Evolutionary conservation across 768 basidiomycete species (phyloP), one percentile per base, ranked within the genome.

Genomic region (Rhizopogon salebrosus): DNA sequence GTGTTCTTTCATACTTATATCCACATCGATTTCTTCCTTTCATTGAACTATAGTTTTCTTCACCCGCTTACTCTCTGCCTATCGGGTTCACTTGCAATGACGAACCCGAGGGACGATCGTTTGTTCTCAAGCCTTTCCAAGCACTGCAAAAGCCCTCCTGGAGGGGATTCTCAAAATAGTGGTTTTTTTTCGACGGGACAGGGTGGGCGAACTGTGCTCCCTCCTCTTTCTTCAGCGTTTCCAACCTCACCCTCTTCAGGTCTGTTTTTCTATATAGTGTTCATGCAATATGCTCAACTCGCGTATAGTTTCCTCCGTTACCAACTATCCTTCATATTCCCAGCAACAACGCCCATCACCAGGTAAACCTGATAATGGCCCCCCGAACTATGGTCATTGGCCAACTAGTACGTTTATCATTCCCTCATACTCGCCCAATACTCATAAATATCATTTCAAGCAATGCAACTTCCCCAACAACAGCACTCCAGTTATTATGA

Each of bases 161-260:
- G 77, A 72, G 82, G 82, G 61, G 70, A 72, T 71, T 67, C 80
- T 68, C 82, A 83, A 73, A 74, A 69, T 68, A 75, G 76, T 72
- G 75, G 70, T 74, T 85, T 84, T 78, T 82, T 86, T 76, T 80
- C 80, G 75, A 78, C 81, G 73, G 82, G 84, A 78, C 87, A 88
- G 83, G 87, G 87, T 89, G 86, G 86, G 87, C 84, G 87, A 83
- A 82, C 84, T 78, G 80, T 87, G 77, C 83, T 88, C 72, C 87
- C 87, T 84, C 83, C 87, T 83, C 76, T 89, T 80, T 80, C 82
- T 82, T 78, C 84, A 73, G 81, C 82, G 65, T 85, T 87, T 85
- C 85, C 85, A 86, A 83, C 82, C 84, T 88, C 83, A 85, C 85
- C 78, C 83, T 86, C 84, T 85, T 81, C 87, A 89, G 87, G 87